phyloP scores from a whole-genome alignment of 768 basidiomycete species.

The Lactifluus subvellereus region DNA sequence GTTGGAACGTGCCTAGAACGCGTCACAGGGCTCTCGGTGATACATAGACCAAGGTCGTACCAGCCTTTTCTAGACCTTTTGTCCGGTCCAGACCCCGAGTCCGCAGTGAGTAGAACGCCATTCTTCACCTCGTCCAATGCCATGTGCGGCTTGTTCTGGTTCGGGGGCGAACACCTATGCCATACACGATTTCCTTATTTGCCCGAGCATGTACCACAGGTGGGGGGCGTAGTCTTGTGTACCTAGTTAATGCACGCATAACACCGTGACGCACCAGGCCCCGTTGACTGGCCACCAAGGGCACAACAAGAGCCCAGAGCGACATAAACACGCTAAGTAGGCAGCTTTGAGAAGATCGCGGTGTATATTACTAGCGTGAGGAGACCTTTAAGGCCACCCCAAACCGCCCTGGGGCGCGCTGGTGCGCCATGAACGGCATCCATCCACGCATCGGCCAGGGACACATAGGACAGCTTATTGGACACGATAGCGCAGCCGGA shows the following conservation, averaged over 20 bases:
- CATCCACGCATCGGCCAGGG: too few species aligned
- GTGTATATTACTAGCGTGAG: background rate
- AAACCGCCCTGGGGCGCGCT: too few species aligned
- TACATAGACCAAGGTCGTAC: background rate
- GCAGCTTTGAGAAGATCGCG: background rate
- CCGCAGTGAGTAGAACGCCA: background rate
- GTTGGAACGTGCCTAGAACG: background rate
- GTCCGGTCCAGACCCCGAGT: background rate
- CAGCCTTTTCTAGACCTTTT: background rate
- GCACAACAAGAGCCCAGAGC: background rate
- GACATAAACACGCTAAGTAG: background rate
- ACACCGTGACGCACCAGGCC: background rate
- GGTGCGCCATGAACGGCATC: too few species aligned
- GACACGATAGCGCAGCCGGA: too few species aligned
- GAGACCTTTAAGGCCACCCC: too few species aligned
- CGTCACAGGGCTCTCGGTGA: background rate
- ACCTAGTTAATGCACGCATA: too few species aligned
- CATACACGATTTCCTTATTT: background rate
- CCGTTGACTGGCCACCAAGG: background rate
- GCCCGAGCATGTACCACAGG: too few species aligned
- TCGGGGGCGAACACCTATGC: background rate
- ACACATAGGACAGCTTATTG: too few species aligned
- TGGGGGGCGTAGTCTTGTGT: too few species aligned
- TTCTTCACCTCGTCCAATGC: background rate
- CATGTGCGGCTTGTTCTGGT: too few species aligned